Evolutionary conservation across 139 green algal genomes (phyloP), one percentile per base, ranked within the genome.

Genomic region (Micractinium sp.): DNA sequence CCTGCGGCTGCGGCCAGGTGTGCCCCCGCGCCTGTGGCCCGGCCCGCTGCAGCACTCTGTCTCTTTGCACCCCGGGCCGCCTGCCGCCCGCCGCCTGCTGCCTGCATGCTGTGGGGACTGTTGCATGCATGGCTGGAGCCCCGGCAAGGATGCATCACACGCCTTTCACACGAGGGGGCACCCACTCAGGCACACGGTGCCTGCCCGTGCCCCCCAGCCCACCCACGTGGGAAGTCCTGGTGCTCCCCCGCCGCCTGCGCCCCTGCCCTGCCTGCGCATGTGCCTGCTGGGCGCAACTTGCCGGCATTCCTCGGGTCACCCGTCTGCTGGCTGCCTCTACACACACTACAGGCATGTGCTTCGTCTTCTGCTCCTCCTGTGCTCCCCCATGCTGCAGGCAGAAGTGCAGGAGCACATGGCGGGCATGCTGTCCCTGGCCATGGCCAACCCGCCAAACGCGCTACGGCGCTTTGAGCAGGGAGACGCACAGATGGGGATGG

Each of bases 1-100:
- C 76, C 76, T 82, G 76, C 38, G 76, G 76, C 76, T 82, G 76
- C 38, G 38, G 38, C 38, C 9, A 33, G 38, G 76, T 82, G 76
- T 4, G 76, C 16, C 0, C 1, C 7, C 9, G 75, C 0, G 20
- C 67, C 67, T 33, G 12, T 33, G 63, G 67, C 25, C 23, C 5
- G 67, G 67, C 25, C 67, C 16, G 47, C 47, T 16, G 47, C 47
- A 56, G 47, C 47, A 56, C 47, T 56, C 47, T 56, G 47, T 5
- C 47, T 56, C 47, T n/a, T 29, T 75, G 67, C 67, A 18, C 67
- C 67, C 2, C 12, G 14, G 14, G 14, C 63, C 22, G 12, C 63
- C 63, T 71, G 63, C 63, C 16, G 63, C 63, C 20, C 2, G 63
- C 63, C 63, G 63, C 22, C 22, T 27, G 22, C 63, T 25, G 63